Base-by-base conservation (phyloP, 2,329 filamentous ascomycete genomes). In the Claviceps fusiformis region DNA sequence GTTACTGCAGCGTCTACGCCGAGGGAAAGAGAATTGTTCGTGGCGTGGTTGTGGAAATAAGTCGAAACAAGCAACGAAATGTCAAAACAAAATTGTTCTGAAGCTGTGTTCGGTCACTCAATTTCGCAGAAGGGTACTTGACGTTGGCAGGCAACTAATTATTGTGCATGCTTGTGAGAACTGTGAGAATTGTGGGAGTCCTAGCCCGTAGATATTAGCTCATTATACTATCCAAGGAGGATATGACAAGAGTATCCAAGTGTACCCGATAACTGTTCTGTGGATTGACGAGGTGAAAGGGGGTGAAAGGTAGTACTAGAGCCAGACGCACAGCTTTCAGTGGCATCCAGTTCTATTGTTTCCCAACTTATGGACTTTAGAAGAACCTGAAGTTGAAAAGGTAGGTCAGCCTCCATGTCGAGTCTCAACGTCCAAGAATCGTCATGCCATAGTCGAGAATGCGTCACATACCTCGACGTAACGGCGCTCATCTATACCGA, bases 191-290 rank as follows among this genome's bases (percentile, higher is more conserved):
- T 58, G 46, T 54, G 58, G 56, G 55, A 54, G 53, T 50, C 46
- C 19, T 61, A 59, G 47, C 58, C 57, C 54, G 62, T 61, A 41
- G 15, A 53, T 41, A 50, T 54, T 62, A 60, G 61, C 50, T 61
- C 48, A 49, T 60, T 59, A 31, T 49, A 7, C 24, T 29, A n/a
- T 61, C 62, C 47, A 59, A 59, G 31, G 56, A 60, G 49, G 63
- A 58, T 61, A 67, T 64, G 54, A 59, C 56, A 62, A 60, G 56
- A 62, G 60, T 10, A 57, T 31, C 15, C 47, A 52, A 49, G 51
- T 56, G 45, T 58, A 53, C 33, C 56, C 58, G 43, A 57, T 31
- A 54, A 48, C n/a, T 8, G 1, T 29, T 37, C 31, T 50, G 48
- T 50, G n/a, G 15, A 7, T 37, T 50, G 19, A 50, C 11, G 17